A percentile compares a stretch with the other conserved stretches of the same genome.
Conservation (phyloP, 2,329 filamentous ascomycete species). For the Conoideocrella luteorostrata region DNA sequence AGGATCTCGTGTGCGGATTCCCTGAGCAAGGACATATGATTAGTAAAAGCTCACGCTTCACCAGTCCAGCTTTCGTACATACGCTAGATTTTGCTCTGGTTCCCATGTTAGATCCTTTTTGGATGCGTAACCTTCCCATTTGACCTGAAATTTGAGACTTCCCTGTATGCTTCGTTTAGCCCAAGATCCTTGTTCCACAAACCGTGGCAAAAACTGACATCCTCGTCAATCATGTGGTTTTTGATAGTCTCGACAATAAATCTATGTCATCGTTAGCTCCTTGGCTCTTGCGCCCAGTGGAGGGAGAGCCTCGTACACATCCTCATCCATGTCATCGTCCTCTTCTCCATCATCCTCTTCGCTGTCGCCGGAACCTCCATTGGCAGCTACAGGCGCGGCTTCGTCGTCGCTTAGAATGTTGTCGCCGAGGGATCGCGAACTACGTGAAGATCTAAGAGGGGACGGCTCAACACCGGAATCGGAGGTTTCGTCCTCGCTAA, state of each 20-base stretch:
- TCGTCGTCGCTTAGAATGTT: constrained; percentile 12
- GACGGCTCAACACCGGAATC: constrained; percentile 20
- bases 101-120: constrained; percentile 72
- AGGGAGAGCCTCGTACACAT: constrained; percentile 27
- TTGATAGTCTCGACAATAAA: constrained; percentile 71
- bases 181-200: too few species aligned
- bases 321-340: constrained; percentile 35
- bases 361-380: constrained; percentile 17
- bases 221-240: constrained; percentile 54
- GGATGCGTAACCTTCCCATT: constrained; percentile 74
- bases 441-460: constrained; percentile 18
- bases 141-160: constrained; percentile 59
- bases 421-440: constrained; percentile 16
- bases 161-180: constrained; percentile 30
- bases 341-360: constrained; percentile 27
- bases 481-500: constrained; percentile 30
- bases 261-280: constrained; percentile 31
- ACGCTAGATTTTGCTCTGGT: constrained; percentile 56
- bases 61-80: constrained; percentile 5
- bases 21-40: constrained; percentile 33
- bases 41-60: too few species aligned
- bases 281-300: constrained; percentile 17
- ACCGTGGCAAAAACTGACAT: constrained; percentile 42
- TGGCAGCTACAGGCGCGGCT: constrained; percentile 7
- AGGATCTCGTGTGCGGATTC: constrained; percentile 55